Evolutionary conservation across 2,329 filamentous ascomycete genomes (phyloP).

Genomic region (Xylaria sp.): DNA sequence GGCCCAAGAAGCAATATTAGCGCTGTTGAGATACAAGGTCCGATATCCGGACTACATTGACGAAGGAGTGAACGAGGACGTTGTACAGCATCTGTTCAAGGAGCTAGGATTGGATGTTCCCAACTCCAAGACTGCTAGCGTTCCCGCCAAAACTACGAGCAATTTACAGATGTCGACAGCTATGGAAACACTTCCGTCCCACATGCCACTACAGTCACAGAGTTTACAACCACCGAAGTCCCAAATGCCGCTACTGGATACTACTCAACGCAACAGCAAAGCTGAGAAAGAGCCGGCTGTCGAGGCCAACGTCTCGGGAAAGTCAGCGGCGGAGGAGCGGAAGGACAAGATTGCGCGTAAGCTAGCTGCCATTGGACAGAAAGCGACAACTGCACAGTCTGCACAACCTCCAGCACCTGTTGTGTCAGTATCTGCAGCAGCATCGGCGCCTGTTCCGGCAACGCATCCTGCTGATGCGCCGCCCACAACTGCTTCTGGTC

Average conservation of each 20-base stretch:
- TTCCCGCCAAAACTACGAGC: slow-evolving; percentile 6
- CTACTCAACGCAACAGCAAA: slow-evolving; percentile 1
- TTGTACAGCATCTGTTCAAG: slow-evolving; percentile 61
- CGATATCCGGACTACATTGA: slow-evolving; percentile 67
- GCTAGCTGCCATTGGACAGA: slow-evolving; percentile 33
- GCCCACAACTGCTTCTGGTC: background rate
- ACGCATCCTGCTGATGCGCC: slow-evolving; percentile 8
- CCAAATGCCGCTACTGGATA: slow-evolving; percentile 5
- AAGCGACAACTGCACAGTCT: slow-evolving; percentile 23
- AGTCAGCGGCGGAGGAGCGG: slow-evolving; percentile 33
- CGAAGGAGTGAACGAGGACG: slow-evolving; percentile 61
- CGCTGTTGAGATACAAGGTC: slow-evolving; percentile 61
- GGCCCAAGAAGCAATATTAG: slow-evolving; percentile 63
- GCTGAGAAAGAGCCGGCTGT: slow-evolving; percentile 5
- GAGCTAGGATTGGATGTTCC: slow-evolving; percentile 58
- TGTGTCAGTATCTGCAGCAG: slow-evolving; percentile 4
- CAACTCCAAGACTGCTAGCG: slow-evolving; percentile 23
- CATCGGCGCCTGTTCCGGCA: slow-evolving; percentile 5
- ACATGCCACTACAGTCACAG: slow-evolving; percentile 8
- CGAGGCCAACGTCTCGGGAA: slow-evolving; percentile 21
- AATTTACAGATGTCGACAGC: slow-evolving; percentile 5
- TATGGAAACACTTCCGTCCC: slow-evolving; percentile 2
- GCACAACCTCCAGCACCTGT: slow-evolving; percentile 20
- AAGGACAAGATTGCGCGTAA: slow-evolving; percentile 34
- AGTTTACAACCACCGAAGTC: slow-evolving; percentile 4